These are phyloP conservation scores for Exophiala alcalophila DNA, from an alignment of 2,329 filamentous ascomycete species.

Conservation along the genomic window DNA sequence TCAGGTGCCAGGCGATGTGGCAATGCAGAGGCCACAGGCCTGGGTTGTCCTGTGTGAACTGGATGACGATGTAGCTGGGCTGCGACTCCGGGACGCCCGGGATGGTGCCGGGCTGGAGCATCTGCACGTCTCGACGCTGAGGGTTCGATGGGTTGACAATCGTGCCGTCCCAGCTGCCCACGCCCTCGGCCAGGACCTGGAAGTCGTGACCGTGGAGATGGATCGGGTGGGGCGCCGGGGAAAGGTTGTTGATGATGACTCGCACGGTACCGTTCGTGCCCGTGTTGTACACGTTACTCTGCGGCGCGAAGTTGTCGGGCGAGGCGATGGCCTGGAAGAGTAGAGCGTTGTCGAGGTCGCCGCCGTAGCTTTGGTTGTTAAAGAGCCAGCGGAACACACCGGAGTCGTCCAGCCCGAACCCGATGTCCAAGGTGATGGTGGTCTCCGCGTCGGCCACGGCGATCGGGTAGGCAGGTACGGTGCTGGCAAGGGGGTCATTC, in stretches of 20 bases:
- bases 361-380: slow-evolving; percentile 46
- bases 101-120: slow-evolving; percentile 31
- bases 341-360: slow-evolving; percentile 42
- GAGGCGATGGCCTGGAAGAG: slow-evolving; percentile 35
- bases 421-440: slow-evolving; percentile 48
- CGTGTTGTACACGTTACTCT: slow-evolving; percentile 22
- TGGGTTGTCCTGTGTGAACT: slow-evolving; percentile 44
- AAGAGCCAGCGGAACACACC: slow-evolving; percentile 31
- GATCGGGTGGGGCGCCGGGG: slow-evolving; percentile 39
- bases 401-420: slow-evolving; percentile 27
- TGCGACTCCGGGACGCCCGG: too few species aligned
- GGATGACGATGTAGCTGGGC: slow-evolving; percentile 39
- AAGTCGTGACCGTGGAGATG: slow-evolving; percentile 37
- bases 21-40: slow-evolving; percentile 46
- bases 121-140: slow-evolving; percentile 40
- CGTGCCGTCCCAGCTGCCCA: slow-evolving; percentile 25
- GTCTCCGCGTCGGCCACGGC: slow-evolving; percentile 35
- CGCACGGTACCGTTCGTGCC: slow-evolving; percentile 20
- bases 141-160: slow-evolving; percentile 36
- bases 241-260: slow-evolving; percentile 25
- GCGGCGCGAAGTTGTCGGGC: slow-evolving; percentile 12
- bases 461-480: slow-evolving; percentile 54
- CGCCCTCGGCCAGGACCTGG: slow-evolving; percentile 25
- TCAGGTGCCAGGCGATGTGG: slow-evolving; percentile 37
- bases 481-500: slow-evolving; percentile 56